Evolutionary conservation across 2,329 filamentous ascomycete species (phyloP).

Genomic region (Monilinia fructigena): DNA sequence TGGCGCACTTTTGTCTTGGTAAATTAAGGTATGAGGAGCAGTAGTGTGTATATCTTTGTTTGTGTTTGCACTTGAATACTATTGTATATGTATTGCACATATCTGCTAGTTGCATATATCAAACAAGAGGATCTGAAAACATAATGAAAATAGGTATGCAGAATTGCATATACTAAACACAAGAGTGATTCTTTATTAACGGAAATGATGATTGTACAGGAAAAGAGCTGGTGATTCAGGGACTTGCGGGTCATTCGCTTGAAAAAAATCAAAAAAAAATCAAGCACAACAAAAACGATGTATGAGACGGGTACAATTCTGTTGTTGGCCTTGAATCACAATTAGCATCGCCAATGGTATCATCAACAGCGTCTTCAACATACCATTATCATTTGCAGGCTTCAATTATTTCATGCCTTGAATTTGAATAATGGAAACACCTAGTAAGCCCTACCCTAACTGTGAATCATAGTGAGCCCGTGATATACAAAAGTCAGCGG

Average conservation of each 20-base stretch:
- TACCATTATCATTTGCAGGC: background rate
- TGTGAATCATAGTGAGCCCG: conserved; percentile 1
- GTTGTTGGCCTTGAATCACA: background rate
- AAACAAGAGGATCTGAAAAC: background rate
- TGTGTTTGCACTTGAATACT: conserved; percentile 8
- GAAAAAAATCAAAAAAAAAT: background rate
- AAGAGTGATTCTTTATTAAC: conserved; percentile 8
- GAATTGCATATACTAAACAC: background rate
- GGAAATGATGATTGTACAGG: conserved; percentile 6
- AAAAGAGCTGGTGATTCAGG: conserved; percentile 9
- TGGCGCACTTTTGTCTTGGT: background rate
- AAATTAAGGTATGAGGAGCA: background rate
- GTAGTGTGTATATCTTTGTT: conserved; percentile 9
- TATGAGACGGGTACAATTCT: background rate
- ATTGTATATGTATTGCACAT: conserved; percentile 17
- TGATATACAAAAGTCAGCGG: background rate
- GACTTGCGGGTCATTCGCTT: conserved; percentile 8
- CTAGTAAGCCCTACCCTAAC: background rate
- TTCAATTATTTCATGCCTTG: background rate
- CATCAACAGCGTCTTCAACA: background rate
- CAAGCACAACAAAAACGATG: background rate
- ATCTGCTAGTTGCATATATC: background rate
- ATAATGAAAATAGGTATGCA: background rate
- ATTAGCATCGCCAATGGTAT: background rate
- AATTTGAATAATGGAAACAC: background rate